phyloP scores from a whole-genome alignment of 345 rosid species.

The Kandelia obovata region DNA sequence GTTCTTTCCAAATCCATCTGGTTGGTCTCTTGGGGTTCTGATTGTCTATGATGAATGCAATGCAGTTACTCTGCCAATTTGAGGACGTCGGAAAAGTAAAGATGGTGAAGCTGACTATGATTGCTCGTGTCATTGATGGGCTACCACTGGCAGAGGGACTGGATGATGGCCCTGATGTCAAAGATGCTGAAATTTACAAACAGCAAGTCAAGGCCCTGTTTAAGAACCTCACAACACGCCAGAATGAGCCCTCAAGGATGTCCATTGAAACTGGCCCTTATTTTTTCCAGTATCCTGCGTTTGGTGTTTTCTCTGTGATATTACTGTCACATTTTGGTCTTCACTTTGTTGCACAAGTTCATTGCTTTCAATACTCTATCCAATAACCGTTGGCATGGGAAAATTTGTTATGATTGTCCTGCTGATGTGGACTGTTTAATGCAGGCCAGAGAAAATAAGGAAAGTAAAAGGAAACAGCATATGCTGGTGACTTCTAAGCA shows the following conservation, averaged over 20 bases:
- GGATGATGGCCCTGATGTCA: slow-evolving; percentile 91
- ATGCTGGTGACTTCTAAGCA: too few species aligned
- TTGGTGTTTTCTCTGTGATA: neutral
- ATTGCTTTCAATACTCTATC: too few species aligned
- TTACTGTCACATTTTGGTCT: too few species aligned
- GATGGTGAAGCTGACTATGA: slow-evolving; percentile 99
- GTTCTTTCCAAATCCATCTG: slow-evolving; percentile 7
- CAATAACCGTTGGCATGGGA: too few species aligned
- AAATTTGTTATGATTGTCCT: too few species aligned
- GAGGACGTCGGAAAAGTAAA: slow-evolving; percentile 31
- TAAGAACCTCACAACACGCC: slow-evolving; percentile 89
- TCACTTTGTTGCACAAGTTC: too few species aligned
- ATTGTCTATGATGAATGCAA: slow-evolving; percentile 9
- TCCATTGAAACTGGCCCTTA: slow-evolving; percentile 89
- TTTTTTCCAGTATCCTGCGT: slow-evolving; percentile 86
- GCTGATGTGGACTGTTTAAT: too few species aligned
- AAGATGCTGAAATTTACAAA: slow-evolving; percentile 88
- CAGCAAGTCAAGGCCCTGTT: slow-evolving; percentile 95
- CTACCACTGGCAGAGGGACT: slow-evolving; percentile 92
- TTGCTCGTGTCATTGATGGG: slow-evolving; percentile 99
- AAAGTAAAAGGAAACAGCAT: too few species aligned
- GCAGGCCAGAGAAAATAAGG: too few species aligned
- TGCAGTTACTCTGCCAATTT: slow-evolving; percentile 37
- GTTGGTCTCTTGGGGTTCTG: slow-evolving; percentile 10
- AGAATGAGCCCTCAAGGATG: slow-evolving; percentile 92